Base-by-base conservation (phyloP, 257 asterid genomes). In the Solanum sitiens region DNA sequence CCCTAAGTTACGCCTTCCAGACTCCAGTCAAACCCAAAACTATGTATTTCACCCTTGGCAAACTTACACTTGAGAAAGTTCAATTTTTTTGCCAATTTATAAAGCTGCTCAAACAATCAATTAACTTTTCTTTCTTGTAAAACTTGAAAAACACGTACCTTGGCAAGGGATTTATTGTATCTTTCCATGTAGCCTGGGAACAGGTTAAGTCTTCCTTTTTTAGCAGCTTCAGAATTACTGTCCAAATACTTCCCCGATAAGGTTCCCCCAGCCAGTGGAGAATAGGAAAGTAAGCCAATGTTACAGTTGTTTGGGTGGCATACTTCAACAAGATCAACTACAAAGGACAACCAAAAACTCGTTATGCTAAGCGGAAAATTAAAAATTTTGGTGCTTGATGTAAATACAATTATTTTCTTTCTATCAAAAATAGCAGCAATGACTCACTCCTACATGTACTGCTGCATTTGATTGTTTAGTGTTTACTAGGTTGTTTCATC, bases 111-210 rank as follows among this genome's bases (percentile, higher is more conserved):
- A 47, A 79, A 82, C 70, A 30, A 25, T 30, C 70, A 30, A 82
- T 82, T 3, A 9, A 47, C 25, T 80, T 47, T 79, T 11, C 42
- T 80, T 47, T 50, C 70, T 82, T 10, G 44, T n/a, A 56, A 53
- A 77, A 86, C 27, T 7, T 65, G 20, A 73, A 72, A n/a, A 77
- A 86, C 30, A 70, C 83, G 42, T 91, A 96, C 99, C 94, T 94
- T 93, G 74, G 97, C 77, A 39, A 90, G 83, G 30, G 98, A 96
- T 86, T 89, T 93, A 42, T 92, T 93, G 95, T 94, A 96, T 95
- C 99, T 93, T 86, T 94, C 98, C 98, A 95, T 96, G 93, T 94
- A 96, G 67, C 98, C 95, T 0, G 98, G 98, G 86, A 94, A 96
- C 86, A 95, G 92, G 89, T 95, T 92, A 5, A 96, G 82, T 90